Base-by-base conservation (phyloP, 495 filamentous ascomycete genomes). In the Penicillium ucsense region DNA sequence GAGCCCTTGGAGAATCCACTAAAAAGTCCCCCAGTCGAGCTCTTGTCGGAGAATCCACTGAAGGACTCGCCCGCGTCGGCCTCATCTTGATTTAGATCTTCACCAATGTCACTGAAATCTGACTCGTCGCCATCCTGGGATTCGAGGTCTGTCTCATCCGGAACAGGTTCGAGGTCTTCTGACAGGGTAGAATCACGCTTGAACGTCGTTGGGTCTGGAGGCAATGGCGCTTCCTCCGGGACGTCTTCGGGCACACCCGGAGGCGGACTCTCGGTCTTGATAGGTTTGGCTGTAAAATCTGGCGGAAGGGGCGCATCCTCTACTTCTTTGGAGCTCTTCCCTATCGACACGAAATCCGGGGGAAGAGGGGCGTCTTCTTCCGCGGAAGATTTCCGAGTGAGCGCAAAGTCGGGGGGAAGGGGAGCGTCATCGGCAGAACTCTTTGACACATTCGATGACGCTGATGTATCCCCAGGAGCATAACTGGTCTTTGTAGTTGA, bases 401-500 rank as follows among this genome's bases (percentile, higher is more conserved):
- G 12, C n/a, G 44, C 48, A 38, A 61, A 59, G 35, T 61, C 59
- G 7, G 59, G 56, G 30, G 59, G 59, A 11, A 62, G 53, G 0
- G 70, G 62, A 11, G 63, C 66, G 42, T 78, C 73, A 41, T 76
- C 68, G 49, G 59, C 43, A n/a, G 70, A 73, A 40, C 60, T 69
- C 51, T 72, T 67, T 8, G 76, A 73, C 5, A 68, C 65, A 42
- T 75, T 77, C 4, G 85, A 85, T 11, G 84, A 86, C 46, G 75
- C 74, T 5, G 85, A 85, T 29, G 83, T 82, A 45, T 88, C 83
- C 30, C 82, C 79, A 45, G 81, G 64, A 32, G 72, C 71, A 63
- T 82, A 87, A 39, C 59, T 70, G 49, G 73, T 70, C 68, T 82
- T 84, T 68, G 80, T 88, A 20, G 83, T 86, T 38, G 84, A 62